These are phyloP conservation scores for Ambrosiella beaveri DNA, from an alignment of 2,329 filamentous ascomycete genomes.

Conservation along the genomic window DNA sequence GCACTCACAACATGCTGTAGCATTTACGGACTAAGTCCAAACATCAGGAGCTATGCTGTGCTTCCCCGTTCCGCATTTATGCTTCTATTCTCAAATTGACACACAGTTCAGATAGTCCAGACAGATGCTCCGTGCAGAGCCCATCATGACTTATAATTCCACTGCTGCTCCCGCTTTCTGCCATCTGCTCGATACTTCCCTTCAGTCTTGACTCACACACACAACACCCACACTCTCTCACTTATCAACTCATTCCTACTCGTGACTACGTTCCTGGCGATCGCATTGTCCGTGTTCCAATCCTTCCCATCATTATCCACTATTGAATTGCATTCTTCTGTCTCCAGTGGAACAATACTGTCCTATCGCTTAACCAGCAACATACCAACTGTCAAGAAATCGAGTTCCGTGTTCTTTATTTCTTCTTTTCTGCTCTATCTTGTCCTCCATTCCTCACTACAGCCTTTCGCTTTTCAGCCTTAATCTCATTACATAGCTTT, in stretches of 20 bases:
- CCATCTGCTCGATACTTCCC: not conserved
- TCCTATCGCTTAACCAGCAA: not conserved
- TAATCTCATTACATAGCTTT: constrained; percentile 12
- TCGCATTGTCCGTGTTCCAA: constrained; percentile 10
- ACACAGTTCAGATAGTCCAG: not conserved
- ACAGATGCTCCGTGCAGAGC: not conserved
- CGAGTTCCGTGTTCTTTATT: constrained; percentile 13
- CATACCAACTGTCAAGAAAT: constrained; percentile 4
- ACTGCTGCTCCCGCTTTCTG: not conserved
- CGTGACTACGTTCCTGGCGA: constrained; percentile 13
- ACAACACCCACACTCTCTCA: constrained; percentile 8
- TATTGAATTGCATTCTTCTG: constrained; percentile 9
- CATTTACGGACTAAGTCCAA: constrained; percentile 1
- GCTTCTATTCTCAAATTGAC: not conserved
- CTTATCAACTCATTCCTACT: constrained; percentile 7
- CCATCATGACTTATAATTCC: not conserved
- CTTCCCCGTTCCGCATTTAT: not conserved
- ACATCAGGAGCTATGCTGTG: not conserved
- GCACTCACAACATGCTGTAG: not conserved
- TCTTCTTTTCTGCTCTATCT: constrained; percentile 2
- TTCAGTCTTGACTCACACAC: constrained; percentile 11
- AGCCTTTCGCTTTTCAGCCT: not conserved
- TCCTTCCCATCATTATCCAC: constrained; percentile 8
- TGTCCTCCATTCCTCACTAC: constrained; percentile 5
- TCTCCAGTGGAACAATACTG: constrained; percentile 2